Conservation (phyloP, 148 eudicot species). For the Rhododendron molle region DNA sequence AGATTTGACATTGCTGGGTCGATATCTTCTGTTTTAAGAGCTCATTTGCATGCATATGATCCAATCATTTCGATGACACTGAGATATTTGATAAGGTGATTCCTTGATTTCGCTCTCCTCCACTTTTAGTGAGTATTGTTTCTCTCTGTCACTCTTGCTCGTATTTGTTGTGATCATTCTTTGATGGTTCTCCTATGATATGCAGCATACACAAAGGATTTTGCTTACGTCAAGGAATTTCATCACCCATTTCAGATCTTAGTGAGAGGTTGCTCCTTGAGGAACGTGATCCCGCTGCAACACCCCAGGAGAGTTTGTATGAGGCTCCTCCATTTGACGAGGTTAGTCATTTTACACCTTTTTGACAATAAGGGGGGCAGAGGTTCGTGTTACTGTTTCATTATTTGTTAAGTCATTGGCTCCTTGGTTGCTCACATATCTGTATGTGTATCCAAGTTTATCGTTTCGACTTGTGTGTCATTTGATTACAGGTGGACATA, state of each 20-base stretch:
- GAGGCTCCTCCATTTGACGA: constrained; percentile 93
- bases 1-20: constrained; percentile 88
- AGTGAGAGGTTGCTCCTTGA: constrained; percentile 91
- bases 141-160: background rate
- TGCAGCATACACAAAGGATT: constrained; percentile 87
- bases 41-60: constrained; percentile 86
- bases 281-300: constrained; percentile 85
- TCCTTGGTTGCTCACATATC: background rate
- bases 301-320: constrained; percentile 59
- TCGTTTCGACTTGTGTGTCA: background rate
- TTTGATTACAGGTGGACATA: constrained; percentile 66
- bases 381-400: background rate
- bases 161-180: background rate
- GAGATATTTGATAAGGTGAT: constrained; percentile 87
- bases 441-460: background rate
- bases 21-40: constrained; percentile 71
- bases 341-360: constrained; percentile 35
- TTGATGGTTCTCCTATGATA: constrained; percentile 1
- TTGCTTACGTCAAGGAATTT: constrained; percentile 81
- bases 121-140: background rate
- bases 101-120: background rate
- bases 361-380: background rate
- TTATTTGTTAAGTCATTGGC: background rate
- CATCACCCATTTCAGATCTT: constrained; percentile 88
- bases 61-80: constrained; percentile 77